Evolutionary conservation across 2,329 filamentous ascomycete species (phyloP).

Genomic region (Fusarium torulosum): DNA sequence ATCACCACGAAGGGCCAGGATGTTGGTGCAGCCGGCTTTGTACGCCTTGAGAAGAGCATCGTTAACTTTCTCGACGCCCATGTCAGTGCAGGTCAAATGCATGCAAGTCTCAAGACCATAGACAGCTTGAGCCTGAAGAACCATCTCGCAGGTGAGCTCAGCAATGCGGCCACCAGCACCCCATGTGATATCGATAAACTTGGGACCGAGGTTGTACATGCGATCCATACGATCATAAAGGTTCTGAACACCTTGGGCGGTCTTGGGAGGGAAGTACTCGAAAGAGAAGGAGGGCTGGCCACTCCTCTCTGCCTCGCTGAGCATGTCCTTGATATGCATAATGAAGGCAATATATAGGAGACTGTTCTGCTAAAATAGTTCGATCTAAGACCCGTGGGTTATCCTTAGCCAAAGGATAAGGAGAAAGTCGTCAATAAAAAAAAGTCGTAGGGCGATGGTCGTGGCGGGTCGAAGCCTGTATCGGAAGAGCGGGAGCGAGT

Average conservation of each 20-base stretch:
- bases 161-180: conserved; percentile 93
- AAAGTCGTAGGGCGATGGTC: conserved; percentile 9
- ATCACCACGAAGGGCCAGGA: conserved; percentile 91
- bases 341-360: conserved; percentile 53
- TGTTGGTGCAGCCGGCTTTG: conserved; percentile 96
- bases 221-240: conserved; percentile 99
- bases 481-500: conserved; percentile 20
- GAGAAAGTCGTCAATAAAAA: conserved; percentile 1
- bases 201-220: conserved; percentile 93
- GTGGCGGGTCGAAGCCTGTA: conserved; percentile 34
- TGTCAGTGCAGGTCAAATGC: conserved; percentile 98
- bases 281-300: conserved; percentile 94
- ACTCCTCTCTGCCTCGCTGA: conserved; percentile 82
- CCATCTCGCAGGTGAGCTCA: conserved; percentile 96
- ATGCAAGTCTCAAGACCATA: conserved; percentile 98
- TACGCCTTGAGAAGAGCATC: conserved; percentile 89
- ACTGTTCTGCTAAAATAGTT: neutral
- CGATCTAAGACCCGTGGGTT: neutral
- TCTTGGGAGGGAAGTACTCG: conserved; percentile 99
- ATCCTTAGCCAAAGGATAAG: conserved; percentile 5
- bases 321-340: conserved; percentile 97
- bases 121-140: conserved; percentile 92
- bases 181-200: conserved; percentile 99
- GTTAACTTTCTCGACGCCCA: conserved; percentile 93
- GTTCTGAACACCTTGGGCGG: conserved; percentile 96